Evolutionary conservation across 2,329 filamentous ascomycete genomes (phyloP).

Genomic region (Aaosphaeria arxii): DNA sequence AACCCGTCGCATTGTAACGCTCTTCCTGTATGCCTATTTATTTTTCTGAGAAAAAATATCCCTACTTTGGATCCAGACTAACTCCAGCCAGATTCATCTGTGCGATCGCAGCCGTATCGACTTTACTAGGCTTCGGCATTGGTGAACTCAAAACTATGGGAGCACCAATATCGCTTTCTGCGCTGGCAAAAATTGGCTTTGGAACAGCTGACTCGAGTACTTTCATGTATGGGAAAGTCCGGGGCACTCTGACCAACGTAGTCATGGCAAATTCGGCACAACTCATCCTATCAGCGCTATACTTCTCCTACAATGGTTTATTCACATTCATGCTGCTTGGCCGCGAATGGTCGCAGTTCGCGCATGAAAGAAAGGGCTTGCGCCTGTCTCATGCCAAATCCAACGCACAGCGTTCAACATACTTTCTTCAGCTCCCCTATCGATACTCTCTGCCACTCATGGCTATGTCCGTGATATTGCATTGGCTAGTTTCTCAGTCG

Average conservation of each 20-base stretch:
- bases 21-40: not conserved
- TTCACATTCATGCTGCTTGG: constrained; percentile 48
- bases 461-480: constrained; percentile 28
- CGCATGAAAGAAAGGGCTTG: constrained; percentile 26
- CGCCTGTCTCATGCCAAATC: constrained; percentile 32
- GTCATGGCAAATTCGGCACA: constrained; percentile 47
- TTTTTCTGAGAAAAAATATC: no score
- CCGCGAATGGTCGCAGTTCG: constrained; percentile 46
- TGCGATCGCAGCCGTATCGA: no score
- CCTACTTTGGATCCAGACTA: no score
- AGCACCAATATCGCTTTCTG: not conserved
- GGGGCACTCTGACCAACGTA: not conserved
- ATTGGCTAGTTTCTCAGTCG: constrained; percentile 45
- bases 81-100: no score
- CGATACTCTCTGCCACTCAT: constrained; percentile 38
- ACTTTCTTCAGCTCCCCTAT: constrained; percentile 42
- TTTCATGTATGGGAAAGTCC: constrained; percentile 4
- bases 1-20: constrained; percentile 1
- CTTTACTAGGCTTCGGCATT: no score
- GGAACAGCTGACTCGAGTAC: constrained; percentile 4
- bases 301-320: constrained; percentile 46
- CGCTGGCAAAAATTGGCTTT: constrained; percentile 2
- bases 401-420: constrained; percentile 36
- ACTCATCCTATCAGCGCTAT: constrained; percentile 45
- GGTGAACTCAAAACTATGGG: not conserved